Evolutionary conservation across 2,329 filamentous ascomycete species (phyloP).

Genomic region (Epicoccum nigrum): DNA sequence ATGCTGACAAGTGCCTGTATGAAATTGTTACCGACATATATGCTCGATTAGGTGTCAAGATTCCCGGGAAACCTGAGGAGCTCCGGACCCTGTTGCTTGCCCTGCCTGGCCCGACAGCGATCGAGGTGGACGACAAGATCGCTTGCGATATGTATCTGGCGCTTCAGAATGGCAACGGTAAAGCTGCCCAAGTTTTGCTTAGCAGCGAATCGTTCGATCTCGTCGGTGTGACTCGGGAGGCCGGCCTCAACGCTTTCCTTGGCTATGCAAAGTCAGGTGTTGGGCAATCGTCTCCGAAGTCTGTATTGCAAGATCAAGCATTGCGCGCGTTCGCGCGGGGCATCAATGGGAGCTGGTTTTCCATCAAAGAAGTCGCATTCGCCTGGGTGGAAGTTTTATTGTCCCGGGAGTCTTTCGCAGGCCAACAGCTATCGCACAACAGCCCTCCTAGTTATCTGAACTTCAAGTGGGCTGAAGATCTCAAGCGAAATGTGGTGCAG

Average conservation of each 20-base stretch:
- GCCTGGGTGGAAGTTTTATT: constrained; percentile 61
- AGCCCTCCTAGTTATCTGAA: constrained; percentile 55
- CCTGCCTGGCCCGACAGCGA: constrained; percentile 15
- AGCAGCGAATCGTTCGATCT: constrained; percentile 58
- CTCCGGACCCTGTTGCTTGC: constrained; percentile 39
- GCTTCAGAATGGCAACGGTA: constrained; percentile 45
- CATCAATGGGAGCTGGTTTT: constrained; percentile 56
- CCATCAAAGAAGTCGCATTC: constrained; percentile 59
- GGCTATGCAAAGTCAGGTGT: constrained; percentile 59
- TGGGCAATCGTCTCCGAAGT: constrained; percentile 49
- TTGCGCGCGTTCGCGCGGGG: constrained; percentile 50
- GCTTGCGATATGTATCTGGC: constrained; percentile 52
- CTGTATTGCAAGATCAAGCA: constrained; percentile 49
- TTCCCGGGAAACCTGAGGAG: constrained; percentile 51
- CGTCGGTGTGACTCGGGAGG: constrained; percentile 56
- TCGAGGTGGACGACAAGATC: constrained; percentile 39
- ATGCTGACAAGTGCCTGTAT: constrained; percentile 65
- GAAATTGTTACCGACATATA: constrained; percentile 60
- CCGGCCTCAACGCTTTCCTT: constrained; percentile 62
- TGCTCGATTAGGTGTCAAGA: constrained; percentile 57
- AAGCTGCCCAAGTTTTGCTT: constrained; percentile 55
- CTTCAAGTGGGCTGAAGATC: constrained; percentile 60
- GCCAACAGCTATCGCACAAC: constrained; percentile 14
- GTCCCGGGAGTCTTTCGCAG: constrained; percentile 46
- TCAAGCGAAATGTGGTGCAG: constrained; percentile 62